Percentiles rank a stretch among this genome's conserved stretches.
These are phyloP conservation scores for Epichloe brachyelytri DNA, from an alignment of 2,329 filamentous ascomycete species.

Conservation along the genomic window DNA sequence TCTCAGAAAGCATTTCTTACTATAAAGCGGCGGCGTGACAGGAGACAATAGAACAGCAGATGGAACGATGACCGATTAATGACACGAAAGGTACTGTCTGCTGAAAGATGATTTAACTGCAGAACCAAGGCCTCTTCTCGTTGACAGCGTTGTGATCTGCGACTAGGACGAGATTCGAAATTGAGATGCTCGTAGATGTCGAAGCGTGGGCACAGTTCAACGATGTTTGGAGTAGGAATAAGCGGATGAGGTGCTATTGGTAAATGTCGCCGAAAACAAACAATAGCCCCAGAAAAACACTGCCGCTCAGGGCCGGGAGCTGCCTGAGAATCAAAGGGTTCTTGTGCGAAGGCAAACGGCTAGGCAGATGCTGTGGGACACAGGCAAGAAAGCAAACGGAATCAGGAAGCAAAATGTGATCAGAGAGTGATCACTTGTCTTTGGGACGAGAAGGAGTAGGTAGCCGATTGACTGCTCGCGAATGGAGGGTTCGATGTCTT, in stretches of 20 bases:
- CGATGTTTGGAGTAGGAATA: neutral
- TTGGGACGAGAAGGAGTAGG: no score
- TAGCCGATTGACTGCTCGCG: no score
- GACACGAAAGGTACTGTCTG: neutral
- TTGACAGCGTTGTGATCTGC: neutral
- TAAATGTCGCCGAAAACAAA: no score
- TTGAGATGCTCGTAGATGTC: neutral
- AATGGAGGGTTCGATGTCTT: neutral
- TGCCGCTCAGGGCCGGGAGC: no score
- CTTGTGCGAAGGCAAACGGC: no score
- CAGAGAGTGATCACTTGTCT: no score
- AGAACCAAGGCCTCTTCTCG: neutral
- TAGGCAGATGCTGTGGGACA: no score
- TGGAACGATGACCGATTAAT: neutral
- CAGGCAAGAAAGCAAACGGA: no score
- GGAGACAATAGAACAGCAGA: neutral
- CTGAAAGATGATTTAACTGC: no score
- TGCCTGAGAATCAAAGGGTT: no score
- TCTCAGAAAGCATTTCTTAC: neutral
- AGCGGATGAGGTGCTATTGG: neutral
- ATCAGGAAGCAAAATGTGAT: no score
- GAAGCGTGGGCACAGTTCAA: neutral
- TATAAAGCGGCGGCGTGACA: neutral
- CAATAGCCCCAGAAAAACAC: no score
- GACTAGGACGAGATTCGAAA: neutral